Conservation (phyloP, 2,329 filamentous ascomycete species). For the Paraconiothyrium sp. region DNA sequence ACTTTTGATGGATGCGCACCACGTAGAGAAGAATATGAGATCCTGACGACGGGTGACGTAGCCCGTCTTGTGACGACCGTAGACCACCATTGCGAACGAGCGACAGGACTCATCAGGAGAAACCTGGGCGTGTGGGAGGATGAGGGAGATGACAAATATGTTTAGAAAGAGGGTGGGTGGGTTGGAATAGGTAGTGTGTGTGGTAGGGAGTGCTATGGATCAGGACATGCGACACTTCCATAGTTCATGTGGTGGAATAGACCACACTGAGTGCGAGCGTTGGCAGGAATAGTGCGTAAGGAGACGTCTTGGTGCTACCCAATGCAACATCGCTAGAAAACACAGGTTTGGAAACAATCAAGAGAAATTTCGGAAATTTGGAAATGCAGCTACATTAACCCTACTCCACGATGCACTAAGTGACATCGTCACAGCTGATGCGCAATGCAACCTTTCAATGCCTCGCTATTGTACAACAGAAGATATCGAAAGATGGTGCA, state of each 20-base stretch:
- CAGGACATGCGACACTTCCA: too few relatives aligned
- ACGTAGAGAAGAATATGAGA: slow-evolving; percentile 17
- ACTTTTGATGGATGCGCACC: slow-evolving; percentile 14
- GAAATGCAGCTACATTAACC: background rate
- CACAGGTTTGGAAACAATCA: background rate
- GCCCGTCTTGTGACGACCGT: slow-evolving; percentile 17
- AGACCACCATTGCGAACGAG: slow-evolving; percentile 13
- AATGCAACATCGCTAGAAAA: background rate
- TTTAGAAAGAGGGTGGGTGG: slow-evolving; percentile 3
- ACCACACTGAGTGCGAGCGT: too few relatives aligned
- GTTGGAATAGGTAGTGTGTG: background rate
- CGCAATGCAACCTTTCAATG: background rate
- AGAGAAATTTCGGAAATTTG: background rate
- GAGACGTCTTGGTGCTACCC: background rate
- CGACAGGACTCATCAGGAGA: slow-evolving; percentile 15
- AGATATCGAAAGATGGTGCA: background rate
- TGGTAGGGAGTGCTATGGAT: background rate
- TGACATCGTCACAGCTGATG: background rate
- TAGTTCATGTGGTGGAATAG: too few relatives aligned
- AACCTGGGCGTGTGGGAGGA: slow-evolving; percentile 20
- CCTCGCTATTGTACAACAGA: slow-evolving; percentile 7
- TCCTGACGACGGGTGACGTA: slow-evolving; percentile 15
- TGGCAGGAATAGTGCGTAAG: too few relatives aligned
- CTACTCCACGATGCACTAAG: background rate
- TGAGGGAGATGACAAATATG: slow-evolving; percentile 4